Base-by-base conservation (phyloP, 495 filamentous ascomycete species). In the Mycothermus thermophilus region DNA sequence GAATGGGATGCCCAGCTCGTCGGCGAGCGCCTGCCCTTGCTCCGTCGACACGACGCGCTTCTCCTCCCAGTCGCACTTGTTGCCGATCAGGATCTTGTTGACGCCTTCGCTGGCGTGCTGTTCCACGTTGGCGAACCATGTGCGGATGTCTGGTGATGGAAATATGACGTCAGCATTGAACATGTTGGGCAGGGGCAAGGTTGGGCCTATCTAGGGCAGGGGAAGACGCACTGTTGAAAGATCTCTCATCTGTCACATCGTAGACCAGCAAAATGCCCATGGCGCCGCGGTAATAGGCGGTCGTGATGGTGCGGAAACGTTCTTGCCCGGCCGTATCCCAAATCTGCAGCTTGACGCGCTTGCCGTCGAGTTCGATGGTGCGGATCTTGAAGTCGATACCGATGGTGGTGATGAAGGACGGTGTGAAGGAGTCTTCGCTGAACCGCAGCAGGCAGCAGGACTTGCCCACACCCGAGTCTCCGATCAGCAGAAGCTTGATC, bases 61-160 rank as follows among this genome's bases (percentile, higher is more conserved):
- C 60, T 99, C 90, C 62, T 96, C 88, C 92, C 92, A 96, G 63
- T 99, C 90, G 62, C 90, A 97, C 63, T 99, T 99, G 70, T 99
- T 99, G 48, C 90, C 90, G 40, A 99, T 94, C 32, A 99, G 77
- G 50, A 99, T 96, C 68, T 96, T 99, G 76, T 96, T 93, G 46
- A 99, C 90, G 44, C 92, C 92, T 63, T 96, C 90, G 40, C 87
- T 95, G 31, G 92, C 90, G 63, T 99, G 92, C 58, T 96, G 88
- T 55, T 97, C 90, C 34, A 97, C 90, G 65, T 97, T 95, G 44
- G 84, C 87, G 58, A 97, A 97, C 90, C 90, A 97, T 35, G 90
- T 95, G 47, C 84, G 80, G 58, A 99, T 96, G 56, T 99, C 90
- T 99, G 50, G 12, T 15, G n/a, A n/a, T n/a, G n/a, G n/a, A n/a